Conservation (phyloP, 768 basidiomycete genomes). For the Hypholoma fasciculare region DNA sequence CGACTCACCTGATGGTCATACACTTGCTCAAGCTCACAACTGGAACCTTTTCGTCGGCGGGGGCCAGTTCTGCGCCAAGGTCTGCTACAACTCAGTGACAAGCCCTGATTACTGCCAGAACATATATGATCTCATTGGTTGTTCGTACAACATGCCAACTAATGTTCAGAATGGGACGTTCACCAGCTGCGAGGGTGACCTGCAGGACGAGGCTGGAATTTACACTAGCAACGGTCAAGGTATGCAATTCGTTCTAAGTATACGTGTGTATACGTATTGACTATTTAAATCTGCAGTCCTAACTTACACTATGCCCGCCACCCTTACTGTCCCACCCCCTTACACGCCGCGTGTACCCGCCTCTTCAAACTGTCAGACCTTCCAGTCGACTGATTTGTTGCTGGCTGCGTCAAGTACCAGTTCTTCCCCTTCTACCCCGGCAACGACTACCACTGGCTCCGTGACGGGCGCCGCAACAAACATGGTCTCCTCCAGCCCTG, state of each 20-base stretch:
- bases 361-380: slow-evolving; percentile 36
- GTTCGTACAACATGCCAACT: slow-evolving; percentile 67
- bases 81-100: slow-evolving; percentile 55
- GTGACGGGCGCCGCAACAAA: neutral
- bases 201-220: slow-evolving; percentile 56
- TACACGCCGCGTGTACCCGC: slow-evolving; percentile 41
- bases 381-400: slow-evolving; percentile 29
- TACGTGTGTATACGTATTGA: neutral
- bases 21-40: slow-evolving; percentile 56
- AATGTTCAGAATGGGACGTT: slow-evolving; percentile 55
- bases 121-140: slow-evolving; percentile 70
- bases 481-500: neutral
- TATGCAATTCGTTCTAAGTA: neutral
- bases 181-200: slow-evolving; percentile 59
- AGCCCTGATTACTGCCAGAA: slow-evolving; percentile 60
- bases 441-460: neutral
- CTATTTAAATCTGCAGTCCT: slow-evolving; percentile 4
- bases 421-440: neutral
- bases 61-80: slow-evolving; percentile 62
- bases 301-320: slow-evolving; percentile 17
- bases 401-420: neutral
- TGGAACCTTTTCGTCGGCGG: slow-evolving; percentile 79
- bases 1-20: slow-evolving; percentile 35
- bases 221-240: slow-evolving; percentile 37
- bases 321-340: slow-evolving; percentile 30